A percentile compares a stretch with the other conserved stretches of the same genome.
phyloP scores from a whole-genome alignment of 768 basidiomycete genomes.

The Boletus coccyginus region DNA sequence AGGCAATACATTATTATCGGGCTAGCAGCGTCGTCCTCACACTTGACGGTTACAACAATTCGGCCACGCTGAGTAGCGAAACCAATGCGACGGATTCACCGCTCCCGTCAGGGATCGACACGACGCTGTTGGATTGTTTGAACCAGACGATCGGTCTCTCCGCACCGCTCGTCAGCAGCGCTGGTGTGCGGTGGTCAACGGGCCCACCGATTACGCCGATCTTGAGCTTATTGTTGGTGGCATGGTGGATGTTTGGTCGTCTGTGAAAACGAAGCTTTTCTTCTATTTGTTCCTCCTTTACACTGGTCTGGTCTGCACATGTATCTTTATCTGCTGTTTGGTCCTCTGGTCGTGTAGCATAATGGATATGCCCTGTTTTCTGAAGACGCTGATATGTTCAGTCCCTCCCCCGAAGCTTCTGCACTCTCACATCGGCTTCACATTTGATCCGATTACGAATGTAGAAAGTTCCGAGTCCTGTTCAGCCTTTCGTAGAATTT shows the following conservation, averaged over 20 bases:
- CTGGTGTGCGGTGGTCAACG: constrained; percentile 11
- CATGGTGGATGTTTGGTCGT: constrained; percentile 16
- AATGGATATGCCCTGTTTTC: no score
- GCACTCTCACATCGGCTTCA: no score
- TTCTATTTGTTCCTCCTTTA: no score
- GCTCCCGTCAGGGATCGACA: constrained; percentile 51
- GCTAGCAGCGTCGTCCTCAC: constrained; percentile 61
- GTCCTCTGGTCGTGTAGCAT: no score
- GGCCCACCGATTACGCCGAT: constrained; percentile 1
- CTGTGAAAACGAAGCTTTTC: background rate
- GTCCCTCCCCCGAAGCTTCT: no score
- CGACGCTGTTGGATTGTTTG: constrained; percentile 49
- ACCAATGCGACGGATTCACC: constrained; percentile 43
- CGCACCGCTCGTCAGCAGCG: constrained; percentile 52
- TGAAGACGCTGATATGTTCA: no score
- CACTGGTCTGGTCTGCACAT: background rate
- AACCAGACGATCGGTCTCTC: constrained; percentile 60
- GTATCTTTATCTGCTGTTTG: background rate
- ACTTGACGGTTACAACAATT: constrained; percentile 67
- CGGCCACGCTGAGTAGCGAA: constrained; percentile 42
- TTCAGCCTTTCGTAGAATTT: no score
- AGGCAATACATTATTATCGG: constrained; percentile 67
- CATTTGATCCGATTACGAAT: no score
- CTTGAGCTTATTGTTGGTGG: constrained; percentile 13
- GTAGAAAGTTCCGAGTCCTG: no score